Conservation (phyloP, 176 grass and related monocot genomes). For the Elymus sibiricus region DNA sequence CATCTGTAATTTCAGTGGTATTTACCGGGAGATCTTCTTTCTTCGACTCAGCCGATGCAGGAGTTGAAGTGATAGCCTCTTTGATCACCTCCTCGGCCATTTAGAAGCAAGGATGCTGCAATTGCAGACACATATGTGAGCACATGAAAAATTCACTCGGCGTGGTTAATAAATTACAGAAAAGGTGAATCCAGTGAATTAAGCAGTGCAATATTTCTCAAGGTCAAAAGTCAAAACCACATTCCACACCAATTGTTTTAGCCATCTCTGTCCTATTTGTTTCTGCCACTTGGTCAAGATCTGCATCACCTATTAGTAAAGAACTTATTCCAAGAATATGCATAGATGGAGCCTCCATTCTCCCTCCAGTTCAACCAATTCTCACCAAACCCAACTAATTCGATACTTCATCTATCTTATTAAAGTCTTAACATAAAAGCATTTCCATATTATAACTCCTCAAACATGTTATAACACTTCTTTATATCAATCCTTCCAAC, state of each 20-base stretch:
- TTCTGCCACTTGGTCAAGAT: neutral
- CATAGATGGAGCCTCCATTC: neutral
- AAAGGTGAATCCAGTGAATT: neutral
- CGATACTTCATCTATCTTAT: neutral
- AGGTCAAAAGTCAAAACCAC: neutral
- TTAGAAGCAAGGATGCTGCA: conserved; percentile 32
- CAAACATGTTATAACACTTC: neutral
- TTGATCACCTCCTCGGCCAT: conserved; percentile 44
- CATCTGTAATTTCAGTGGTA: neutral
- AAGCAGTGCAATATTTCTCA: neutral
- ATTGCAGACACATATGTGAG: neutral
- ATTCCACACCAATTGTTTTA: neutral
- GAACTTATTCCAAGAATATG: neutral
- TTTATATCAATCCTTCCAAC: neutral
- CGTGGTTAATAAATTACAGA: neutral
- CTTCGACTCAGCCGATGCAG: neutral
- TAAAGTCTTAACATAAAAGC: neutral
- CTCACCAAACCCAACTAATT: neutral
- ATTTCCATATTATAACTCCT: neutral
- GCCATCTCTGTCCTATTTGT: neutral
- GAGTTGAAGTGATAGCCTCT: conserved; percentile 1
- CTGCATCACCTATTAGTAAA: neutral
- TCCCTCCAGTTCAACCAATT: neutral
- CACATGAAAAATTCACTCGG: neutral
- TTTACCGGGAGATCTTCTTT: neutral